These are phyloP conservation scores for Platanus orientalis DNA, from an alignment of 164 flowering plant species.

Conservation along the genomic window DNA sequence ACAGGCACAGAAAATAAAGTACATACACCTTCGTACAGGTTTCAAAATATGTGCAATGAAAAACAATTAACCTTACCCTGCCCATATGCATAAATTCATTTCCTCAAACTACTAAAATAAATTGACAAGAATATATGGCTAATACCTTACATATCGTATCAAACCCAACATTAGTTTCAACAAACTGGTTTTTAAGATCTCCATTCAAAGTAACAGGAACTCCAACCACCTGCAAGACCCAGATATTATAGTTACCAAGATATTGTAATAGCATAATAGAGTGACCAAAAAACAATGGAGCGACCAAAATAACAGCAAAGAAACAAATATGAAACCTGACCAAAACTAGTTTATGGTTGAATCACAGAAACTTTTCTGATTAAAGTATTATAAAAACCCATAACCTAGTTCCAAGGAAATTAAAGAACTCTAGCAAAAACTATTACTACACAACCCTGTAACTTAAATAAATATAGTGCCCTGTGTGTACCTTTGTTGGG, in stretches of 20 bases:
- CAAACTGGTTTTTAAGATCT: conserved; percentile 95
- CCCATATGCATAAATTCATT: neutral
- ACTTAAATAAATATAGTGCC: neutral
- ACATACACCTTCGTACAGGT: too few relatives aligned
- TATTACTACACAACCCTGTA: neutral
- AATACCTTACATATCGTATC: conserved; percentile 96
- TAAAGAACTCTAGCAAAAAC: neutral
- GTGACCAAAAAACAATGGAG: too few relatives aligned
- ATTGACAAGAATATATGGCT: neutral
- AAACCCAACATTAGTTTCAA: conserved; percentile 95
- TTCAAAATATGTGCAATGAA: neutral
- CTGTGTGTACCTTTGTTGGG: conserved; percentile 62
- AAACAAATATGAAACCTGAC: neutral
- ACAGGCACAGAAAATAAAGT: too few relatives aligned
- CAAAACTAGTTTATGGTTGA: too few relatives aligned
- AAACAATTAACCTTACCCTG: neutral
- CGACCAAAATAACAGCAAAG: neutral
- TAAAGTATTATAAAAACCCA: too few relatives aligned
- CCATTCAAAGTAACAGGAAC: conserved; percentile 98
- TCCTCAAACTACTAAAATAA: neutral
- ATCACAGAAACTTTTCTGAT: too few relatives aligned
- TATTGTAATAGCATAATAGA: neutral
- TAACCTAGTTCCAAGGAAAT: too few relatives aligned
- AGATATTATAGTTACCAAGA: neutral
- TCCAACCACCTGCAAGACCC: conserved; percentile 76